Base-by-base conservation (phyloP, 306 rosid species). In the Erythrophleum fordii region DNA sequence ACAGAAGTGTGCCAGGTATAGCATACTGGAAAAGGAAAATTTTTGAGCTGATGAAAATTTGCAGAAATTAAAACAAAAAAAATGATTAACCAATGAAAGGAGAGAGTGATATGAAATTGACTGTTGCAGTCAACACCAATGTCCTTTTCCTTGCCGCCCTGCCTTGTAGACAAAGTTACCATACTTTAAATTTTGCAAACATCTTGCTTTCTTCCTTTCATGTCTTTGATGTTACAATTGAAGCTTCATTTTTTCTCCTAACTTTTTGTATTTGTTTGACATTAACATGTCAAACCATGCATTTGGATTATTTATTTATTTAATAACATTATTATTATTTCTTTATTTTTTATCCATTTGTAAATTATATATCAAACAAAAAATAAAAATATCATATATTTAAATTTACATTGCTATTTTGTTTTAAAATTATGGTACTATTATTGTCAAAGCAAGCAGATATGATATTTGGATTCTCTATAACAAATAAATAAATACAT, bases 111-210 rank as follows among this genome's bases (percentile, higher is more conserved):
- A 22, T 53, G 86, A 84, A 80, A 82, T 80, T 78, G 90, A 87
- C 79, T 82, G 86, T 86, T 85, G n/a, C 82, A 79, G 91, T 87
- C 90, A 87, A 83, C 85, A 87, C 64, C 81, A 60, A 85, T 82
- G 91, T 87, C 88, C 48, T 77, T 84, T 74, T 88, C 85, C 58
- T 58, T 78, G 86, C 84, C 87, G 60, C 70, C 68, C 76, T 75
- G 59, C 7, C 83, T 82, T 82, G 31, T 34, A 51, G 68, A 48
- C 80, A 81, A 88, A 71, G 77, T 77, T 82, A 70, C 75, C 76
- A 29, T 72, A 29, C 71, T 53, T 62, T 75, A 41, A 37, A 22
- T 59, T 68, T 72, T 73, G 35, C 29, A 25, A 25, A 13, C 39
- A 2, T 64, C 44, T 60, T 72, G 53, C 76, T 49, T 49, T 53